These are phyloP conservation scores for Exophiala dermatitidis DNA, from an alignment of 2,329 filamentous ascomycete species.

Conservation along the genomic window DNA sequence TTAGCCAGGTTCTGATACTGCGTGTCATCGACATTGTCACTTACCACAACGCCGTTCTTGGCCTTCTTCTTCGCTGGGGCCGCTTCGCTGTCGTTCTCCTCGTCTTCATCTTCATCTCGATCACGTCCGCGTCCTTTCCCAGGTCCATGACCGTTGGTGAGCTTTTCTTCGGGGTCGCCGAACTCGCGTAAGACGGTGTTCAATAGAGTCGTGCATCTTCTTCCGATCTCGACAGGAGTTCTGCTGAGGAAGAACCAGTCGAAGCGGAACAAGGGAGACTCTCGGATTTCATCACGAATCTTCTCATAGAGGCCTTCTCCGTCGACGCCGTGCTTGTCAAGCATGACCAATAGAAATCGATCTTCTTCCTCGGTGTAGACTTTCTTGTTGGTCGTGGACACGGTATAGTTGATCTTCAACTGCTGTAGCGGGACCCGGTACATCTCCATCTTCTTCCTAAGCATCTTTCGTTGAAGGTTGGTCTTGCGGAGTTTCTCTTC, in stretches of 20 bases:
- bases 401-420: slow-evolving; percentile 97
- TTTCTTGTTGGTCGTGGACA: slow-evolving; percentile 99
- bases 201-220: slow-evolving; percentile 86
- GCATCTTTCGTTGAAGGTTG: slow-evolving; percentile 84
- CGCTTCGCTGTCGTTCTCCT: slow-evolving; percentile 73
- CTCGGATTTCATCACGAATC: slow-evolving; percentile 94
- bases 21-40: not conserved
- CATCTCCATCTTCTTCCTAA: slow-evolving; percentile 90
- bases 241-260: slow-evolving; percentile 99
- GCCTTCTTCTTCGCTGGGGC: slow-evolving; percentile 91
- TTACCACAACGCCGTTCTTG: slow-evolving; percentile 72
- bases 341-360: slow-evolving; percentile 83
- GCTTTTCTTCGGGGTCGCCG: slow-evolving; percentile 55
- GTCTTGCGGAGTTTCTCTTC: slow-evolving; percentile 85
- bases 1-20: slow-evolving; percentile 8
- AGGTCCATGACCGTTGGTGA: slow-evolving; percentile 53
- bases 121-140: slow-evolving; percentile 57
- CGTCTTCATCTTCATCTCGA: slow-evolving; percentile 69
- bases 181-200: slow-evolving; percentile 94
- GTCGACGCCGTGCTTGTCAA: slow-evolving; percentile 88
- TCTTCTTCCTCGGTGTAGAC: slow-evolving; percentile 99
- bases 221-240: slow-evolving; percentile 84
- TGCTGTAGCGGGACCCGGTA: slow-evolving; percentile 97
- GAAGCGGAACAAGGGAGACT: slow-evolving; percentile 90
- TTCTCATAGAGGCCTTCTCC: slow-evolving; percentile 83